Base-by-base conservation (phyloP, 192 early-diverging fungal species). In the Dissophora ornata region DNA sequence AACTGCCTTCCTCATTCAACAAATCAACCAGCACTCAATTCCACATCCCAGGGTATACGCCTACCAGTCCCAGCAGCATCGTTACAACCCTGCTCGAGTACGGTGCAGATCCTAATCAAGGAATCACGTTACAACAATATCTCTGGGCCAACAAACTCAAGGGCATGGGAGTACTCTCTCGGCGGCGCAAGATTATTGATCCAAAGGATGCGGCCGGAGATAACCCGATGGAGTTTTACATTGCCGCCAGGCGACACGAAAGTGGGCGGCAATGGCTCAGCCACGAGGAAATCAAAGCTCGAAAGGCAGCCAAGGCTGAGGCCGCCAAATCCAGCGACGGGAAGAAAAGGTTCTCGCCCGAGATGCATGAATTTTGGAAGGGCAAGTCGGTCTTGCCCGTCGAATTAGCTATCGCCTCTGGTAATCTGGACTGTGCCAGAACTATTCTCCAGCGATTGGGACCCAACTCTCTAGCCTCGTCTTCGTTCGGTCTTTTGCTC, bases 101-200 rank as follows among this genome's bases (percentile, higher is more conserved):
- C 26, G 80, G 80, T 7, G 80, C 80, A 16, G 80, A 82, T 46
- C 80, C 80, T 1, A 66, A 71, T 22, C 74, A 51, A 21, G 80
- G 80, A 0, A 69, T 82, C 49, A 77, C 80, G 38, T 48, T 79
- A 2, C 68, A 82, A 57, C 80, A 82, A 41, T 82, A 79, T 50
- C 67, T 75, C 24, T 79, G 68, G 55, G 57, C 75, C 8, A 82
- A 51, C 38, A 71, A 71, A 55, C 57, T 82, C 34, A 82, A 82
- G 41, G 59, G 73, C 3, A 78, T 79, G 68, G 68, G 77, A 6
- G 77, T 70, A 2, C 30, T 69, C 46, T 52, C 45, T n/a, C 67
- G 67, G 18, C 58, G 77, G 25, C 73, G 73, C 42, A 67, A 57
- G 44, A 46, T 42, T 22, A 15, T 54, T 1, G 66, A 69, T 47